Evolutionary conservation across 306 rosid genomes (phyloP).

Genomic region (Leucaena leucocephala): DNA sequence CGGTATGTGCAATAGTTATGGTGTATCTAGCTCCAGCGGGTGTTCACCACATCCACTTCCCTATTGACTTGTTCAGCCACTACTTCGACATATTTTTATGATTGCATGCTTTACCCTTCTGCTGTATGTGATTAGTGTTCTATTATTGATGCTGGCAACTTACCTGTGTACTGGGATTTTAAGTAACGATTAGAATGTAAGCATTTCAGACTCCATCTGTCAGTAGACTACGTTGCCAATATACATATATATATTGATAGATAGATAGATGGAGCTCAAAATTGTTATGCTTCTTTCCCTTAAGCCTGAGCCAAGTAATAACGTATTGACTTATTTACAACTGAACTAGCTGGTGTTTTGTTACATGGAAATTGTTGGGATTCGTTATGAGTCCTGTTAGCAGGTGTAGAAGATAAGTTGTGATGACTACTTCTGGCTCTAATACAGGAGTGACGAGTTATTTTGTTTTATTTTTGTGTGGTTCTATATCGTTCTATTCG

Average conservation of each 20-base stretch:
- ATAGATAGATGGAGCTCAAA: too few relatives aligned
- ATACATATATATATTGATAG: too few relatives aligned
- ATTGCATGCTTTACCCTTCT: too few relatives aligned
- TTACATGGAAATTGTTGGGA: conserved; percentile 3
- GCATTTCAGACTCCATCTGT: background rate
- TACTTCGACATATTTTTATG: too few relatives aligned
- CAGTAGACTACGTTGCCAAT: background rate
- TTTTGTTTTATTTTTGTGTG: background rate
- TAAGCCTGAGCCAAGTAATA: background rate
- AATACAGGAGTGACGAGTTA: background rate
- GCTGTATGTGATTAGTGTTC: too few relatives aligned
- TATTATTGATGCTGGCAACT: background rate
- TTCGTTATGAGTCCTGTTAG: background rate
- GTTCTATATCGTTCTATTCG: conserved; percentile 11
- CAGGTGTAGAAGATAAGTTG: background rate
- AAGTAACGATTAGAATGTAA: background rate
- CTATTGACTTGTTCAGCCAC: too few relatives aligned
- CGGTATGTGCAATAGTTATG: too few relatives aligned
- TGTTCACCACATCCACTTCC: too few relatives aligned
- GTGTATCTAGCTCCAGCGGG: too few relatives aligned
- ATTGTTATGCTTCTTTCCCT: background rate
- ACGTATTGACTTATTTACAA: conserved; percentile 7
- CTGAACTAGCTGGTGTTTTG: background rate
- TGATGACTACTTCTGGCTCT: background rate
- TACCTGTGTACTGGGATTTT: background rate